phyloP scores from a whole-genome alignment of 2,329 filamentous ascomycete species.

The Colletotrichum liaoningense region DNA sequence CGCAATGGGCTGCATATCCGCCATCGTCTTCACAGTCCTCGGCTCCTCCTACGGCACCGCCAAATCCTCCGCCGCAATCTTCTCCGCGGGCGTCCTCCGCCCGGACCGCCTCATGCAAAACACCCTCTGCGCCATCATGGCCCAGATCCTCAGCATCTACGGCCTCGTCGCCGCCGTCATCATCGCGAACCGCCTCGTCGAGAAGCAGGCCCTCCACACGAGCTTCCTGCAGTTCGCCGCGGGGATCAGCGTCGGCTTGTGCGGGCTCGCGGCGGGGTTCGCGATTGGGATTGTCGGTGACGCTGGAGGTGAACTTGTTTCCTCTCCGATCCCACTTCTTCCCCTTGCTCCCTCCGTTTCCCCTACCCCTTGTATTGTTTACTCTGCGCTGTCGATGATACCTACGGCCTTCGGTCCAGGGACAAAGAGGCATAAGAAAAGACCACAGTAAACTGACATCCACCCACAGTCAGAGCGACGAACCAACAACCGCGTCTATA shows the following conservation, averaged over 20 bases:
- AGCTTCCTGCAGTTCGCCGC: constrained; percentile 58
- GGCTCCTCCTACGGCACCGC: constrained; percentile 59
- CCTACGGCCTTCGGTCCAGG: background rate
- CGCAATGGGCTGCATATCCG: constrained; percentile 52
- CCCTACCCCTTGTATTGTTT: background rate
- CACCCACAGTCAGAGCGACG: constrained; percentile 53
- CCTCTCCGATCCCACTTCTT: background rate
- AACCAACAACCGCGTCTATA: constrained; percentile 60
- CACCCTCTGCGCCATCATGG: constrained; percentile 59
- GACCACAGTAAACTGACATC: background rate
- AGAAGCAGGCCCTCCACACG: constrained; percentile 56
- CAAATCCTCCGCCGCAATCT: constrained; percentile 56
- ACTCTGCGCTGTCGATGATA: background rate
- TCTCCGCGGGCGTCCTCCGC: constrained; percentile 55
- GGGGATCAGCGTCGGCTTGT: constrained; percentile 55
- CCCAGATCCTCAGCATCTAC: constrained; percentile 60
- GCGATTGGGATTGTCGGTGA: constrained; percentile 60
- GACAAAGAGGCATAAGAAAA: background rate
- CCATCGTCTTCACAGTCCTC: constrained; percentile 65
- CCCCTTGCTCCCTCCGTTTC: background rate
- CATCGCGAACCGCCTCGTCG: constrained; percentile 52
- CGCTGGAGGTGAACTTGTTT: constrained; percentile 50
- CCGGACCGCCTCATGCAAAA: constrained; percentile 58
- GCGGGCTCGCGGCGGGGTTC: constrained; percentile 58
- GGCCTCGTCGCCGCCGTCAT: constrained; percentile 58